Evolutionary conservation across 257 asterid species (phyloP).

Genomic region (Dorcoceras hygrometricum): DNA sequence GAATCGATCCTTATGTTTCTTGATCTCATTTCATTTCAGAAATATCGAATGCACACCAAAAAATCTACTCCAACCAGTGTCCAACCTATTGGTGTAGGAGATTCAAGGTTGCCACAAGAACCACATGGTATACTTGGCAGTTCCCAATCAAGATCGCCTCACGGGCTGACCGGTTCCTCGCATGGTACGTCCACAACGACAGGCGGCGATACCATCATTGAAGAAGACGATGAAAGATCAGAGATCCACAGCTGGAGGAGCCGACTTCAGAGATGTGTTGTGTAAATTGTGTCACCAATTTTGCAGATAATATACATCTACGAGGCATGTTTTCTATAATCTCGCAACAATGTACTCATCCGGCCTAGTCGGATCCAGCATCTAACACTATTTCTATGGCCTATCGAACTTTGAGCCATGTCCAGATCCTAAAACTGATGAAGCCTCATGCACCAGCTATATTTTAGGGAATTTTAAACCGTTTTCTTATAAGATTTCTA

Average conservation of each 20-base stretch:
- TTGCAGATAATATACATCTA: slow-evolving; percentile 22
- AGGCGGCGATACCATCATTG: slow-evolving; percentile 37
- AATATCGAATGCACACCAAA: slow-evolving; percentile 42
- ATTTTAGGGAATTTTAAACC: neutral
- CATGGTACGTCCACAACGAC: slow-evolving; percentile 43
- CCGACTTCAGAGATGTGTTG: slow-evolving; percentile 26
- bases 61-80: neutral
- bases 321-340: neutral
- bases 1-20: neutral
- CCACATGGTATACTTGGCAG: slow-evolving; percentile 34
- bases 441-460: too few species aligned
- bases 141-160: slow-evolving; percentile 52
- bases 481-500: too few species aligned
- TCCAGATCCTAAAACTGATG: neutral
- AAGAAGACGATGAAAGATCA: slow-evolving; percentile 42
- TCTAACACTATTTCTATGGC: neutral
- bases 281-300: slow-evolving; percentile 30
- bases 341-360: neutral
- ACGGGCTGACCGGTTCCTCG: slow-evolving; percentile 39
- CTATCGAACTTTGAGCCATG: neutral
- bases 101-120: slow-evolving; percentile 37
- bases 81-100: slow-evolving; percentile 26
- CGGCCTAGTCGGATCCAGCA: neutral
- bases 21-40: slow-evolving; percentile 26
- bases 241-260: slow-evolving; percentile 45